Evolutionary conservation across 306 rosid genomes (phyloP).

Genomic region (Quercus robur): DNA sequence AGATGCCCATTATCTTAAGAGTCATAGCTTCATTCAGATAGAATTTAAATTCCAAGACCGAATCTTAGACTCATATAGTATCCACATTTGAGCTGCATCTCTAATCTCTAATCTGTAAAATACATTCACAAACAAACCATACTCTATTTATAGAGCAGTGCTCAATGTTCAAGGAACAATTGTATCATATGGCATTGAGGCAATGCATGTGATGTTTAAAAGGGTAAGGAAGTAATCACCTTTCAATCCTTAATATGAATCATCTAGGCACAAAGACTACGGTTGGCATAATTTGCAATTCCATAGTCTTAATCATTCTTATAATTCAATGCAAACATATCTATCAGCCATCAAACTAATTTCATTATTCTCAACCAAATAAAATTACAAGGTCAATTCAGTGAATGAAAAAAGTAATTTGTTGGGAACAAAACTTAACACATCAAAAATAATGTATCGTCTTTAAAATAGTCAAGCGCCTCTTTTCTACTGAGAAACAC

Average conservation of each 20-base stretch:
- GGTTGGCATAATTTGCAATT: too few species aligned
- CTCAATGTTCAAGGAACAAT: not conserved
- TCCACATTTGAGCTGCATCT: not conserved
- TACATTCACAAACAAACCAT: not conserved
- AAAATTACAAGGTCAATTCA: too few species aligned
- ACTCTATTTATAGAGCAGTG: too few species aligned
- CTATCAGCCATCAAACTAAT: too few species aligned
- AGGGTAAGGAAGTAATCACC: not conserved
- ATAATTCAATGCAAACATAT: too few species aligned
- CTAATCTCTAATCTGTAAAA: not conserved
- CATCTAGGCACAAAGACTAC: not conserved
- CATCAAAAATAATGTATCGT: conserved; percentile 66
- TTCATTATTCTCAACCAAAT: too few species aligned
- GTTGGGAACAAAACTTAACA: conserved; percentile 35
- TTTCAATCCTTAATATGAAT: not conserved
- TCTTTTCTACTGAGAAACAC: conserved; percentile 63
- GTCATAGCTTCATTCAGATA: too few species aligned
- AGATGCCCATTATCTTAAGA: too few species aligned
- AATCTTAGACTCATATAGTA: not conserved
- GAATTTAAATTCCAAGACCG: too few species aligned
- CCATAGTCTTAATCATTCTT: too few species aligned
- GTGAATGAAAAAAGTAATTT: too few species aligned
- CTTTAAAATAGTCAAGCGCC: conserved; percentile 75
- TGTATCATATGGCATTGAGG: not conserved
- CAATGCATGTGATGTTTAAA: not conserved